Evolutionary conservation across 2,329 filamentous ascomycete genomes (phyloP).

Genomic region (Cladophialophora chaetospira): DNA sequence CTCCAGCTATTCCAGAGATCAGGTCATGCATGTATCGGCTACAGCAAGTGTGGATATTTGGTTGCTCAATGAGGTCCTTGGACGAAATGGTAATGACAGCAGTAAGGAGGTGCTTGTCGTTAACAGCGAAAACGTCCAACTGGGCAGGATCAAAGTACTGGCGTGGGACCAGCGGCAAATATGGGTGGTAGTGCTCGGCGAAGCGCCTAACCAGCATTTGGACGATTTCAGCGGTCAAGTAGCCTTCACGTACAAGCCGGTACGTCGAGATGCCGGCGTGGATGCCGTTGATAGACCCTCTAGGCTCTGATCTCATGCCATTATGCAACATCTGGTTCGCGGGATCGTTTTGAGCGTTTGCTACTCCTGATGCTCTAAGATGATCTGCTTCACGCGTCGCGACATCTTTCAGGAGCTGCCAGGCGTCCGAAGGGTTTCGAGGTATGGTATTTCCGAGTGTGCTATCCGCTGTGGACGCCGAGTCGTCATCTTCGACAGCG

Average conservation of each 20-base stretch:
- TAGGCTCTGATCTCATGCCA: slow-evolving; percentile 15
- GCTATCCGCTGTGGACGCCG: slow-evolving; percentile 41
- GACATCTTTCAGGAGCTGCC: slow-evolving; percentile 51
- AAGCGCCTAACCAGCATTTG: slow-evolving; percentile 60
- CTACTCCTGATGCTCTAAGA: slow-evolving; percentile 25
- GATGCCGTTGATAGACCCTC: slow-evolving; percentile 35
- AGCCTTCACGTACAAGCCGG: slow-evolving; percentile 47
- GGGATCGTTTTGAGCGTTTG: slow-evolving; percentile 33
- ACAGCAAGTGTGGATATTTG: slow-evolving; percentile 65
- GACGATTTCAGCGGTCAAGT: slow-evolving; percentile 53
- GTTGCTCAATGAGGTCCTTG: slow-evolving; percentile 67
- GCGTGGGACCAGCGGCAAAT: slow-evolving; percentile 67
- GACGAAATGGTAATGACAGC: slow-evolving; percentile 71
- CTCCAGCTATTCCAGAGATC: slow-evolving; percentile 67
- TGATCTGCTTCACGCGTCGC: slow-evolving; percentile 41
- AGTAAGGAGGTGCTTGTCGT: slow-evolving; percentile 68
- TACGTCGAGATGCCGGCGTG: slow-evolving; percentile 45
- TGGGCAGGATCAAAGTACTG: slow-evolving; percentile 59
- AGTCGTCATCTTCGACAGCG: slow-evolving; percentile 41
- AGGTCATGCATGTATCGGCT: slow-evolving; percentile 70
- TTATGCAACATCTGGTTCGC: slow-evolving; percentile 31
- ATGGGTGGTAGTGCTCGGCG: slow-evolving; percentile 67
- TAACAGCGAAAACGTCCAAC: slow-evolving; percentile 58
- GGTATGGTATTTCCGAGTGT: slow-evolving; percentile 45
- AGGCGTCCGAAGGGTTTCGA: slow-evolving; percentile 51